Evolutionary conservation across 2,329 filamentous ascomycete genomes (phyloP).

Genomic region (Colletotrichum neosansevieriae): DNA sequence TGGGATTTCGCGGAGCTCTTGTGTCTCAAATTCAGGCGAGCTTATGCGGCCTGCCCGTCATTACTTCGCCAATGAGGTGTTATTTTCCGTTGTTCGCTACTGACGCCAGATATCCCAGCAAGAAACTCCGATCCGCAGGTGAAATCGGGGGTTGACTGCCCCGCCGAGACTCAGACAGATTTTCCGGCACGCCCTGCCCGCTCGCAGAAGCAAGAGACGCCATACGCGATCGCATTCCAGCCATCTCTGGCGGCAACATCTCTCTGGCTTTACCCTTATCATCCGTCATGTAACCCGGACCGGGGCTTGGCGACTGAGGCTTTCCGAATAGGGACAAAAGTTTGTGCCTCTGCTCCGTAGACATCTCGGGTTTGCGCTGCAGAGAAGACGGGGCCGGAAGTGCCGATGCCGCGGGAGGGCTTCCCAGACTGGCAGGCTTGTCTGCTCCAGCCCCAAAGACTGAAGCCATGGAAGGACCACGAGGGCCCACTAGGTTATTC

Average conservation of each 20-base stretch:
- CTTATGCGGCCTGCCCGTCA: background rate
- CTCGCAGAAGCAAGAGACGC: conserved; percentile 58
- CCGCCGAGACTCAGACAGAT: conserved; percentile 52
- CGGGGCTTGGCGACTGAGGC: conserved; percentile 45
- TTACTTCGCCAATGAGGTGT: background rate
- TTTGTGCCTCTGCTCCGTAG: conserved; percentile 57
- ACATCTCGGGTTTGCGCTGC: conserved; percentile 51
- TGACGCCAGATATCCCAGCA: conserved; percentile 79
- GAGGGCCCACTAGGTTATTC: conserved; percentile 13
- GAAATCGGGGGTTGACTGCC: conserved; percentile 69
- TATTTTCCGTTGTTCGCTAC: conserved; percentile 54
- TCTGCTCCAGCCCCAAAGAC: conserved; percentile 22
- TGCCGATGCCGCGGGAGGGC: conserved; percentile 46
- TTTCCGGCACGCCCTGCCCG: conserved; percentile 47
- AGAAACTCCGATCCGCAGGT: conserved; percentile 79
- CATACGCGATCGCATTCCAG: conserved; percentile 52
- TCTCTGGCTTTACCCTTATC: conserved; percentile 49
- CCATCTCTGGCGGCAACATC: conserved; percentile 42
- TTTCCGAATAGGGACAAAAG: conserved; percentile 74
- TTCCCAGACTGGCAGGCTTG: conserved; percentile 42
- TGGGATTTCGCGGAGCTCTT: background rate
- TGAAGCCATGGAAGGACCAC: conserved; percentile 15
- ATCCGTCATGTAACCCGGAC: conserved; percentile 22
- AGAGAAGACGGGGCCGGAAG: conserved; percentile 45
- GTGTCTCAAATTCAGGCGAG: background rate